Base-by-base conservation (phyloP, 2,329 filamentous ascomycete genomes). In the Colletotrichum sp. region DNA sequence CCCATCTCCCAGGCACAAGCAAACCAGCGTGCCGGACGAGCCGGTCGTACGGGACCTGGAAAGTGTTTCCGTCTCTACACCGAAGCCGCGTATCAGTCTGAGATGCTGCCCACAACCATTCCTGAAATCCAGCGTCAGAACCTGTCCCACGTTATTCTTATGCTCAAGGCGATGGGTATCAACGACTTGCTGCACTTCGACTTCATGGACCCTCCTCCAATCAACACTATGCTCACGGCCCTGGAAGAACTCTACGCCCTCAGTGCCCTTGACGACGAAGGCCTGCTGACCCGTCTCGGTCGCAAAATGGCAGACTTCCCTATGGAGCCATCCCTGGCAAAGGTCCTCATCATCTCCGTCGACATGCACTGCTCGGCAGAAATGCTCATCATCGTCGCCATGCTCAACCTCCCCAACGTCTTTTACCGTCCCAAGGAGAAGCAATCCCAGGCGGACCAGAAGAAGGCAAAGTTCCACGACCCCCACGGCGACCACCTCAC, bases 91-190 rank as follows among this genome's bases (percentile, higher is more conserved):
- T 99, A 96, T 83, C 95, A 99, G 82, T 96, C 95, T 1, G 98
- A 99, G 85, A 98, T 99, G 96, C 87, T 99, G 74, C 96, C 97
- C 0, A 98, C 96, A 0, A 96, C 96, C 0, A 98, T 99, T 34
- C 97, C 97, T 1, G 97, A 99, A 81, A 99, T 99, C 67, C 97
- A 99, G 82, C 91, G 97, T 2, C 95, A 98, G 83, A 99, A 99
- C 81, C 83, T 99, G 69, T 94, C 95, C 0, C 93, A 94, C 79
- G 98, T 96, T 0, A 99, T 99, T 83, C 90, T 99, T 63, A 98
- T 98, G 94, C 91, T 99, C 67, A 99, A 99, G 83, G 97, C 97
- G 0, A 99, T 99, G 96, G 97, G 98, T 5, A 99, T 99, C 84
- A 99, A 99, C 82, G 97, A 99, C 82, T 88, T 99, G 2, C 90